Conservation (phyloP, 805 yeast species). For the Spathaspora gorwiae region DNA sequence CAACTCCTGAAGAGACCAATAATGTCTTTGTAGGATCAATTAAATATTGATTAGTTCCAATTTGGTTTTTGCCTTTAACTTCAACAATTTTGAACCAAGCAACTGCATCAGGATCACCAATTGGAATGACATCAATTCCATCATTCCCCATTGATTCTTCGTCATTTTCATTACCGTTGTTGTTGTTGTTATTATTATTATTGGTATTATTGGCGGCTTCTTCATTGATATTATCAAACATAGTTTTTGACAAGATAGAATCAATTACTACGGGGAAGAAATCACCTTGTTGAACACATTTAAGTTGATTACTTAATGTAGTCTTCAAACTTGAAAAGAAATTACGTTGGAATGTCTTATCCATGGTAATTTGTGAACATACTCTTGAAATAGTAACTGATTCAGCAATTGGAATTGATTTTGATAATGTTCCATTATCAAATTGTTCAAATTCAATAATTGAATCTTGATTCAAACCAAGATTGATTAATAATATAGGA, state of each 20-base stretch:
- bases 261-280: constrained; percentile 76
- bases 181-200: constrained; percentile 9
- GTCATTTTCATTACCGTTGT: constrained; percentile 12
- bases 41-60: constrained; percentile 38
- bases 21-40: constrained; percentile 68
- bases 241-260: constrained; percentile 54
- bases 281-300: constrained; percentile 64
- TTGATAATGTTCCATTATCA: constrained; percentile 16
- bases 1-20: constrained; percentile 65
- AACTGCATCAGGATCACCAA: constrained; percentile 62
- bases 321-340: constrained; percentile 58
- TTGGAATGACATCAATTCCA: constrained; percentile 41
- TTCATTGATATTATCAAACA: constrained; percentile 31
- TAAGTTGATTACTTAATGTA: constrained; percentile 52
- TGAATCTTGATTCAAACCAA: constrained; percentile 29
- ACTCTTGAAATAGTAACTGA: constrained; percentile 64
- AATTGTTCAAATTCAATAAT: constrained; percentile 17
- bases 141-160: neutral
- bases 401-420: constrained; percentile 47
- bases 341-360: constrained; percentile 54
- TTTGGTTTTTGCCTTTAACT: constrained; percentile 30
- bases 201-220: constrained; percentile 14
- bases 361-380: constrained; percentile 66
- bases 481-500: constrained; percentile 54
- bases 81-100: constrained; percentile 82